A percentile compares a stretch with the other conserved stretches of the same genome.
phyloP scores from a whole-genome alignment of 169 alveolate species.

The Cryptosporidium xiaoi region DNA sequence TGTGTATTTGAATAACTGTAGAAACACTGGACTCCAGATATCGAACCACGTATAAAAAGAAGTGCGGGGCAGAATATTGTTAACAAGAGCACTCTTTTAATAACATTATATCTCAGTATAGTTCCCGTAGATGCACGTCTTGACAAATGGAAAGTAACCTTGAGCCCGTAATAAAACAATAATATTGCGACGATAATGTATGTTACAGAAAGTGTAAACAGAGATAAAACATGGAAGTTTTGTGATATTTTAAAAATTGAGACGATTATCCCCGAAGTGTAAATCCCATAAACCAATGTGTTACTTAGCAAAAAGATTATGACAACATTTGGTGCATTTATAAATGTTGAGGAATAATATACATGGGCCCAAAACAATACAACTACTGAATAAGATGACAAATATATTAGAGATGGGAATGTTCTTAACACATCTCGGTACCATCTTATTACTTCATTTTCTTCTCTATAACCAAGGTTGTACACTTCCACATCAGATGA shows the following conservation, averaged over 20 bases:
- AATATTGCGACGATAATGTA: constrained; percentile 33
- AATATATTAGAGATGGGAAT: constrained; percentile 40
- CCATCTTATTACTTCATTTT: constrained; percentile 41
- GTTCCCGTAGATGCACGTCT: constrained; percentile 73
- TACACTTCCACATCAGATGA: constrained; percentile 19
- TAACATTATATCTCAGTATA: constrained; percentile 55
- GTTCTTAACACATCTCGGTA: constrained; percentile 39
- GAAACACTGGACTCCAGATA: constrained; percentile 44
- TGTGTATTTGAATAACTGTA: constrained; percentile 11
- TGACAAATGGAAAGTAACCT: constrained; percentile 50
- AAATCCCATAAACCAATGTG: constrained; percentile 44
- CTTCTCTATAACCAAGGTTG: background rate
- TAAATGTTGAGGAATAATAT: constrained; percentile 50
- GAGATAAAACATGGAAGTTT: constrained; percentile 8
- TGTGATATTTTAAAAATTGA: constrained; percentile 13
- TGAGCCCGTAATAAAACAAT: constrained; percentile 52
- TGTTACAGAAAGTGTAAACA: constrained; percentile 17
- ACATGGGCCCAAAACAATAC: constrained; percentile 70
- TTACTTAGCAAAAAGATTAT: constrained; percentile 18
- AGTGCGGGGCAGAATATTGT: constrained; percentile 72
- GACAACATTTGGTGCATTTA: constrained; percentile 56
- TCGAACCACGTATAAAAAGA: constrained; percentile 23
- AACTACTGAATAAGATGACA: constrained; percentile 65
- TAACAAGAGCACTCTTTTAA: constrained; percentile 52
- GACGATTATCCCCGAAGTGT: constrained; percentile 10